Evolutionary conservation across 2,329 filamentous ascomycete genomes (phyloP).

Genomic region (Raffaelea albimanens): DNA sequence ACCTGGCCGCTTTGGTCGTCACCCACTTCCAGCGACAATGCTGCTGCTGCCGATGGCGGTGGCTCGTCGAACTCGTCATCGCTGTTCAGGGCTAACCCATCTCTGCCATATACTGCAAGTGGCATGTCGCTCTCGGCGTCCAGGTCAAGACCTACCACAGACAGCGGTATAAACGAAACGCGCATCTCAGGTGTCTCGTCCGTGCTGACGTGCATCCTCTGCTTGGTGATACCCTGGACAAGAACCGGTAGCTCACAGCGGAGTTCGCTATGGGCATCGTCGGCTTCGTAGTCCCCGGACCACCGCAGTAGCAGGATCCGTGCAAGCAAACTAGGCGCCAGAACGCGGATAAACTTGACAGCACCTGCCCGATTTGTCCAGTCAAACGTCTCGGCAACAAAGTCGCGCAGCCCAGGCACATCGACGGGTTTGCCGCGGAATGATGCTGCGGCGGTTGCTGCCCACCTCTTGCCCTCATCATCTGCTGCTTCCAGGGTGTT

Average conservation of each 20-base stretch:
- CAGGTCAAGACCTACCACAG: slow-evolving; percentile 71
- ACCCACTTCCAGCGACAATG: slow-evolving; percentile 16
- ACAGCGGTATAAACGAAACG: slow-evolving; percentile 64
- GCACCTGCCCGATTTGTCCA: slow-evolving; percentile 75
- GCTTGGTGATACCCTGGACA: slow-evolving; percentile 57
- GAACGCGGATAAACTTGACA: slow-evolving; percentile 70
- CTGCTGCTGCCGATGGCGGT: slow-evolving; percentile 17
- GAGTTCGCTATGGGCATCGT: slow-evolving; percentile 6
- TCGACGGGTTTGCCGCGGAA: slow-evolving; percentile 43
- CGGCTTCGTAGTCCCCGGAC: slow-evolving; percentile 6
- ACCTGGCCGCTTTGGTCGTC: slow-evolving; percentile 21
- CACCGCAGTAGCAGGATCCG: slow-evolving; percentile 32
- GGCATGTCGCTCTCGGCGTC: slow-evolving; percentile 47
- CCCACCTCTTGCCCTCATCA: neutral
- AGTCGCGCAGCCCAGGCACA: slow-evolving; percentile 57
- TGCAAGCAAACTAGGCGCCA: slow-evolving; percentile 67
- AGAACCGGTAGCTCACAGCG: slow-evolving; percentile 22
- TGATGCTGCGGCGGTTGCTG: neutral
- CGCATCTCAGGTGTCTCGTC: slow-evolving; percentile 71
- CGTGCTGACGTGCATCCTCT: slow-evolving; percentile 61
- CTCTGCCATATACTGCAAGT: slow-evolving; percentile 36
- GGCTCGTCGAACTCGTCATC: slow-evolving; percentile 49
- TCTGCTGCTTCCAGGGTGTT: slow-evolving; percentile 48
- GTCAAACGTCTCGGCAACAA: slow-evolving; percentile 71
- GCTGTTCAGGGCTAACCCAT: slow-evolving; percentile 50